Conservation (phyloP, 202 grass and related monocot species). For the Eragrostis tef region DNA sequence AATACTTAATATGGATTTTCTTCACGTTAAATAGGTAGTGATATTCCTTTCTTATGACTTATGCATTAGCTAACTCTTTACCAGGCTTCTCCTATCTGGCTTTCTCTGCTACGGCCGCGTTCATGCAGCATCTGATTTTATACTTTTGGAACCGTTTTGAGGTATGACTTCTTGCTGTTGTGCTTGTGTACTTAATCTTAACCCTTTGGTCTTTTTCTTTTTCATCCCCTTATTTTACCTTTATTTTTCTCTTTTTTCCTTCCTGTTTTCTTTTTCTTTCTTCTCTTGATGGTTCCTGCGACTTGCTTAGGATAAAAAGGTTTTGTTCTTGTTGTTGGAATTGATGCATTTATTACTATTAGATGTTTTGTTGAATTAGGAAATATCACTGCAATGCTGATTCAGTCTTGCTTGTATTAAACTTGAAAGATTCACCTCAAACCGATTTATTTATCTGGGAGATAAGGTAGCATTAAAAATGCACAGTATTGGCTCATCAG, state of each 20-base stretch:
- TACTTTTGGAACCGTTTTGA: slow-evolving; percentile 99
- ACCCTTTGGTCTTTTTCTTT: not conserved
- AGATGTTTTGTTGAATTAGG: slow-evolving; percentile 2
- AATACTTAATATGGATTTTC: not conserved
- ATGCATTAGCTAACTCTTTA: slow-evolving; percentile 28
- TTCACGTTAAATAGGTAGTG: slow-evolving; percentile 6
- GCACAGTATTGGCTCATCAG: not conserved
- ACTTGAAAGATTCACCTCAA: slow-evolving; percentile 8
- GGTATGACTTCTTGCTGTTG: slow-evolving; percentile 48
- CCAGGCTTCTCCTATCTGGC: slow-evolving; percentile 96
- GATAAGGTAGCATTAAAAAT: slow-evolving; percentile 21
- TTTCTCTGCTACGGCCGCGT: slow-evolving; percentile 90
- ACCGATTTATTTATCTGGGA: slow-evolving; percentile 17
- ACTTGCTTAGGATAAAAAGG: no score
- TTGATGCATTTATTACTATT: not conserved
- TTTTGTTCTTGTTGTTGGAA: not conserved
- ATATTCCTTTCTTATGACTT: slow-evolving; percentile 23
- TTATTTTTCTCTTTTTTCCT: not conserved
- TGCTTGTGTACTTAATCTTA: slow-evolving; percentile 13
- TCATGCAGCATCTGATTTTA: slow-evolving; percentile 98
- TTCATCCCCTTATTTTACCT: not conserved
- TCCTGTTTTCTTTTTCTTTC: no score
- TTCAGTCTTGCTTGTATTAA: slow-evolving; percentile 3
- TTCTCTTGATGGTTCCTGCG: no score
- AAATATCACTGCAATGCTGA: not conserved